A percentile compares a stretch with the other conserved stretches of the same genome.
phyloP scores from a whole-genome alignment of 352 stramenopile species.

The Phytophthora idaei region DNA sequence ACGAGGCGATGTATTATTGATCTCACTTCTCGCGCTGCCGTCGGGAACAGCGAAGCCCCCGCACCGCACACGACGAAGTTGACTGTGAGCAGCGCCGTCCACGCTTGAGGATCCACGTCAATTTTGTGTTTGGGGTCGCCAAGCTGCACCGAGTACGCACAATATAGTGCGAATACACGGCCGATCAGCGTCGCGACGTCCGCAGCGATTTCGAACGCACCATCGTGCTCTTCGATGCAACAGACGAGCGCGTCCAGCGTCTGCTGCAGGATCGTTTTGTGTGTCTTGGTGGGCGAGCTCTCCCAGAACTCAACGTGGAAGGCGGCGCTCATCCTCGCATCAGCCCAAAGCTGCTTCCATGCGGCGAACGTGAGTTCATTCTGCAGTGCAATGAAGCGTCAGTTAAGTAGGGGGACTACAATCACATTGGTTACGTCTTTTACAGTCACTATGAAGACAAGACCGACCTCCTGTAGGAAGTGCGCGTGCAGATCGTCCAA shows the following conservation, averaged over 20 bases:
- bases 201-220: conserved; percentile 24
- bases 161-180: conserved; percentile 66
- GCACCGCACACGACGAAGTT: conserved; percentile 37
- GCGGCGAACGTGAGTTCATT: conserved; percentile 37
- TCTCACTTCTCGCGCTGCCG: conserved; percentile 42
- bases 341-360: conserved; percentile 61
- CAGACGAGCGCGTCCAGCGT: conserved; percentile 51
- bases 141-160: conserved; percentile 65
- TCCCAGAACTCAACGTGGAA: conserved; percentile 85
- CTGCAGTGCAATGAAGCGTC: conserved; percentile 13
- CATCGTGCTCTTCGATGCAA: conserved; percentile 37
- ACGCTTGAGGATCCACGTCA: conserved; percentile 50
- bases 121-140: conserved; percentile 69
- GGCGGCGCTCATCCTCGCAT: conserved; percentile 50
- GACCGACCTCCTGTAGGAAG: conserved; percentile 38
- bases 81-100: conserved; percentile 49
- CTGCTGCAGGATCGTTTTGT: conserved; percentile 66
- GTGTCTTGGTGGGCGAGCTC: conserved; percentile 56
- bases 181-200: conserved; percentile 40
- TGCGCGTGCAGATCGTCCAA: conserved; percentile 43
- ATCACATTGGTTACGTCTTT: not conserved
- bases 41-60: conserved; percentile 26
- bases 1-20: conserved; percentile 55
- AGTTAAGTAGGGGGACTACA: not conserved
- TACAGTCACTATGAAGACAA: not conserved